phyloP scores from a whole-genome alignment of 2,329 filamentous ascomycete species.

The Cytospora leucostoma region DNA sequence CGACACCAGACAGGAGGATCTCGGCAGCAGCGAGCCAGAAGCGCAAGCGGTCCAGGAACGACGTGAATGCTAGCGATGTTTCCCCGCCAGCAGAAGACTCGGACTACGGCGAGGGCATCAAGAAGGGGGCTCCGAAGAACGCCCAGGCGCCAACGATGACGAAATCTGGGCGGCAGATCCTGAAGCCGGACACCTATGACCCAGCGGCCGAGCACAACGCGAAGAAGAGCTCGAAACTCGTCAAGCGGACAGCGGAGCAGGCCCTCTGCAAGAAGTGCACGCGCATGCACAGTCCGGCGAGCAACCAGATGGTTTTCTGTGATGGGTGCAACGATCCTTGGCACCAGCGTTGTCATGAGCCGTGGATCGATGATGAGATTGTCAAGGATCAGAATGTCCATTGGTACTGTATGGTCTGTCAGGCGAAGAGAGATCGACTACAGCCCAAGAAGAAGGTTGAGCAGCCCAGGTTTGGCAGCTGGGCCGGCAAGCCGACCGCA shows the following conservation, averaged over 20 bases:
- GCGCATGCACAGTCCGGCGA: slow-evolving; percentile 68
- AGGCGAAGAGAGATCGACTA: slow-evolving; percentile 42
- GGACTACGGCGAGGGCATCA: slow-evolving; percentile 41
- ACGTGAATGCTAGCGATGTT: slow-evolving; percentile 28
- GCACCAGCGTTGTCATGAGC: slow-evolving; percentile 81
- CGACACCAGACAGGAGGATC: slow-evolving; percentile 14
- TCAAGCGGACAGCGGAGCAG: slow-evolving; percentile 62
- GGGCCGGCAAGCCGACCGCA: slow-evolving; percentile 41
- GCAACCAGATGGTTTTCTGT: slow-evolving; percentile 83
- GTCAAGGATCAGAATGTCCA: slow-evolving; percentile 66
- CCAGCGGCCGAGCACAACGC: slow-evolving; percentile 52
- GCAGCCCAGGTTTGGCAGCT: slow-evolving; percentile 32
- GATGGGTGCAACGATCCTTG: slow-evolving; percentile 78
- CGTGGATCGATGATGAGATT: slow-evolving; percentile 69
- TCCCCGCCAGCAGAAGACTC: slow-evolving; percentile 22
- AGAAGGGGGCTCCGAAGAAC: slow-evolving; percentile 24
- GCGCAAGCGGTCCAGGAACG: slow-evolving; percentile 28
- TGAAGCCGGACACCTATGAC: slow-evolving; percentile 65
- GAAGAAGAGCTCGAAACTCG: slow-evolving; percentile 46
- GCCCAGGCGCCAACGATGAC: slow-evolving; percentile 64
- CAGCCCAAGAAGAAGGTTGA: slow-evolving; percentile 30
- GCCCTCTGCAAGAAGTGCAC: slow-evolving; percentile 72
- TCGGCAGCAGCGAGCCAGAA: slow-evolving; percentile 25
- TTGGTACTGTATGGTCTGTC: slow-evolving; percentile 72
- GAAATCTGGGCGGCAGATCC: slow-evolving; percentile 73